Evolutionary conservation across 2,329 filamentous ascomycete species (phyloP), one percentile per base, ranked within the genome.

Genomic region (Colletotrichum graminicola): DNA sequence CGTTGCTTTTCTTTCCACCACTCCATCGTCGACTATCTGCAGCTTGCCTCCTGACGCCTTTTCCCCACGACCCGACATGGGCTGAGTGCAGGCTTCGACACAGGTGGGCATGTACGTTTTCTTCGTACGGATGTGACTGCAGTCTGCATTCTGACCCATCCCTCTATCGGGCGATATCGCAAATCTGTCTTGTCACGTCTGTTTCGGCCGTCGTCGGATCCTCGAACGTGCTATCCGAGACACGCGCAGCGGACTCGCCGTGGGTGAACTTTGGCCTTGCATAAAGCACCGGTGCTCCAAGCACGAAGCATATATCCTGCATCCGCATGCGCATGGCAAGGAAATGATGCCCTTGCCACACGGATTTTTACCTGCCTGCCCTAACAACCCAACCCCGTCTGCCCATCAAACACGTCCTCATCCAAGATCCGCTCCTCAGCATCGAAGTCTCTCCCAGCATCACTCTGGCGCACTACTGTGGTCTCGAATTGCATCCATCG

Each of bases 401-500:
- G 59, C 59, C 57, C 64, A 59, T 63, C 57, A 67, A 62, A 62
- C 63, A 71, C 62, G 43, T 62, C 34, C 55, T 71, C 56, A 57
- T 69, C 68, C 66, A 49, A 49, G 43, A 60, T 72, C 66, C 60
- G 66, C 66, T 61, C 60, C 69, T 60, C 64, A 59, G 66, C 61
- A 43, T 49, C 49, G 49, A 72, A 52, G 51, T 36, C 57, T 68
- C 36, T 68, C 49, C 54, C 52, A 68, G 56, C 52, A 68, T 63
- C 52, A 47, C 60, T 60, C 61, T 61, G 45, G 66, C 60, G 43
- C 36, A 47, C 43, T 16, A 29, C 43, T 45, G 8, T 18, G 56
- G 66, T 49, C 60, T 69, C 62, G 70, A 71, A 47, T 66, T 66
- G 45, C 66, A 72, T 60, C 66, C 66, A 71, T 72, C 66, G 64